These are phyloP conservation scores for Aspergillus saccharolyticus DNA, from an alignment of 495 filamentous ascomycete species.

Conservation along the genomic window DNA sequence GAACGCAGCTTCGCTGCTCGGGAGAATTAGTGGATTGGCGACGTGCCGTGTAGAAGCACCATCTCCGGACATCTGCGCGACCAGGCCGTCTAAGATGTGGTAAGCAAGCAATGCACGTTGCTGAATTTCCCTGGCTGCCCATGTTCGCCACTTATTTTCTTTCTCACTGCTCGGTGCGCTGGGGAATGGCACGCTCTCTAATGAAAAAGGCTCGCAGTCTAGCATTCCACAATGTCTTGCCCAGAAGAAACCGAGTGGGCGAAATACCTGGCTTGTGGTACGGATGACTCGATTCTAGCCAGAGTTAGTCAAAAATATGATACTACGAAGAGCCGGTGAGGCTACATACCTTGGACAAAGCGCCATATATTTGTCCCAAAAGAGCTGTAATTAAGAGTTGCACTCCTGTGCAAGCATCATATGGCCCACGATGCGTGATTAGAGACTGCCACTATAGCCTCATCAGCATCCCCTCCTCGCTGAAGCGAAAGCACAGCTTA, in stretches of 20 bases:
- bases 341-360: conserved; percentile 34
- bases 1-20: conserved; percentile 40
- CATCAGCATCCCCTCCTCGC: background rate
- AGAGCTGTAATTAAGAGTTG: conserved; percentile 46
- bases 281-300: conserved; percentile 38
- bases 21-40: conserved; percentile 37
- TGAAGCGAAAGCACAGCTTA: conserved; percentile 8
- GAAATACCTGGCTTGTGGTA: conserved; percentile 45
- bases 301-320: background rate
- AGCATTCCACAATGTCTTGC: conserved; percentile 44
- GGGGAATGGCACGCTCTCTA: conserved; percentile 32
- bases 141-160: conserved; percentile 39
- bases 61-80: conserved; percentile 45
- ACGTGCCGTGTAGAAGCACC: conserved; percentile 40
- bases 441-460: conserved; percentile 39
- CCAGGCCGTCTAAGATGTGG: conserved; percentile 44
- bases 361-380: conserved; percentile 44
- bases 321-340: background rate
- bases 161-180: conserved; percentile 33
- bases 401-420: conserved; percentile 44
- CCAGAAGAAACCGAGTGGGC: conserved; percentile 47
- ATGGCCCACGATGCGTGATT: conserved; percentile 42
- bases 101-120: conserved; percentile 44
- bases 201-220: conserved; percentile 33
- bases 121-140: conserved; percentile 44